These are phyloP conservation scores for Fusarium sp. DNA, from an alignment of 2,329 filamentous ascomycete species.

Conservation along the genomic window DNA sequence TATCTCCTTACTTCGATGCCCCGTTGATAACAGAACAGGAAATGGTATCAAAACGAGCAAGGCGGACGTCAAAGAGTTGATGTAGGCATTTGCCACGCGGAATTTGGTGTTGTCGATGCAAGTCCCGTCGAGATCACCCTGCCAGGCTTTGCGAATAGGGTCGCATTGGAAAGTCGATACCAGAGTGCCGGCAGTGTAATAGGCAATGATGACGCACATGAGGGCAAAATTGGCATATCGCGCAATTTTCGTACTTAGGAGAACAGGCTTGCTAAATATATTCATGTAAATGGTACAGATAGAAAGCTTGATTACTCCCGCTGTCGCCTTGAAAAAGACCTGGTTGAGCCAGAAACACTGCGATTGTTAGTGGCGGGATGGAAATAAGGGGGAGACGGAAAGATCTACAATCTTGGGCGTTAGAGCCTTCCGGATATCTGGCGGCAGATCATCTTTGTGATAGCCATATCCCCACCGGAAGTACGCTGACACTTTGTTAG, in stretches of 20 bases:
- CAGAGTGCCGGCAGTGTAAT: neutral
- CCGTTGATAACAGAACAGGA: neutral
- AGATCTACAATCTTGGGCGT: neutral
- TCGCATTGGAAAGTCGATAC: neutral
- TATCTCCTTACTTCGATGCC: neutral
- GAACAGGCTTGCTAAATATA: neutral
- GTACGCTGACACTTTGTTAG: neutral
- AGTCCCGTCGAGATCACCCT: neutral
- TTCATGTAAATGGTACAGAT: constrained; percentile 1
- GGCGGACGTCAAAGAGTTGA: neutral
- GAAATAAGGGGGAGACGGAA: accelerated
- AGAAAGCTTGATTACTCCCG: neutral
- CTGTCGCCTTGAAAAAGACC: neutral
- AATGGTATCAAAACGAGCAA: neutral
- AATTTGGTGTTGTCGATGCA: neutral
- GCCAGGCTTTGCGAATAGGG: neutral
- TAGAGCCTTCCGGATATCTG: neutral
- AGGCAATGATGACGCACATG: neutral
- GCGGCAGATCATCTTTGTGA: constrained; percentile 1
- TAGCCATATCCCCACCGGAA: constrained; percentile 4
- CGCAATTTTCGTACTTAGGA: neutral
- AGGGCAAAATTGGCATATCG: neutral
- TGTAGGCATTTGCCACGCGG: neutral
- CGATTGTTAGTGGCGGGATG: neutral
- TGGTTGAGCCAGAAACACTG: constrained; percentile 12